These are phyloP conservation scores for Andrographis paniculata DNA, from an alignment of 305 asterid species.

Conservation along the genomic window DNA sequence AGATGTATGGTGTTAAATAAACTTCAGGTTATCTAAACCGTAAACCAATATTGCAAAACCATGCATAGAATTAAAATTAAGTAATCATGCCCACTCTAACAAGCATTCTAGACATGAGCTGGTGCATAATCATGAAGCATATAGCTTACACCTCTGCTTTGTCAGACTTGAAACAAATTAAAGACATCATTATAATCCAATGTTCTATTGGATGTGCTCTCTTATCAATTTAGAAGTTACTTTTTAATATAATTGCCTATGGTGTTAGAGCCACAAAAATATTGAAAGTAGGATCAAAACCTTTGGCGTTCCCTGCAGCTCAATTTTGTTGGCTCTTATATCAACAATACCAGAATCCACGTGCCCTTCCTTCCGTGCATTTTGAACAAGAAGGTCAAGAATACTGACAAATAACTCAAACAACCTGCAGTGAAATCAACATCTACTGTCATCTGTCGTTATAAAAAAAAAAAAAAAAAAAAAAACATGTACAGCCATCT, in stretches of 20 bases:
- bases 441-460: slow-evolving; percentile 20
- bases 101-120: not conserved
- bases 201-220: slow-evolving; percentile 5
- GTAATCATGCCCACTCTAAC: too few species aligned
- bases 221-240: too few species aligned
- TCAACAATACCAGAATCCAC: slow-evolving; percentile 95
- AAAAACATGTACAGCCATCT: slow-evolving; percentile 23
- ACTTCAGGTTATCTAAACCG: too few species aligned
- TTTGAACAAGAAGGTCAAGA: slow-evolving; percentile 65
- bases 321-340: slow-evolving; percentile 69
- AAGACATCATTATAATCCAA: not conserved
- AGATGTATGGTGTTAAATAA: not conserved
- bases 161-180: not conserved
- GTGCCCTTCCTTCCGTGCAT: slow-evolving; percentile 85
- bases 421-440: slow-evolving; percentile 54
- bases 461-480: too few species aligned
- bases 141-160: not conserved
- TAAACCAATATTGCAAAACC: too few species aligned
- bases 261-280: slow-evolving; percentile 15
- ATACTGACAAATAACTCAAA: slow-evolving; percentile 87
- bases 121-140: not conserved
- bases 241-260: too few species aligned
- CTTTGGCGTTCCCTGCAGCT: slow-evolving; percentile 77
- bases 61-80: too few species aligned
- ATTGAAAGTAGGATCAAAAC: slow-evolving; percentile 30